Evolutionary conservation across 2,329 filamentous ascomycete genomes (phyloP).

Genomic region (Stachybotrys chlorohalonatus): DNA sequence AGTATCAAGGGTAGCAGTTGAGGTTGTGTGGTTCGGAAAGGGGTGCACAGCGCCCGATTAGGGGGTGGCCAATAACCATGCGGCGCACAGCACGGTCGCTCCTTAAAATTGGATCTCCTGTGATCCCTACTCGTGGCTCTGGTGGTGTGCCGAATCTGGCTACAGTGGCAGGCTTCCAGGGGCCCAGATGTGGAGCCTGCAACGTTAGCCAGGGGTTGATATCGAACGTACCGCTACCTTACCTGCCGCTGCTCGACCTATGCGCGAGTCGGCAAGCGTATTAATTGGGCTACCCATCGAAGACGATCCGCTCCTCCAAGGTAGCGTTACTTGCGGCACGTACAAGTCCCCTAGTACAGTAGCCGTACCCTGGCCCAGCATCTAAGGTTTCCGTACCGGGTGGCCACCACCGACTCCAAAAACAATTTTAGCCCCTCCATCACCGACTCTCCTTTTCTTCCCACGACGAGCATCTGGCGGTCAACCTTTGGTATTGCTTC

Average conservation of each 20-base stretch:
- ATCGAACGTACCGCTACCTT: background rate
- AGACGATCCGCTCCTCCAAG: background rate
- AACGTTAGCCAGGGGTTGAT: background rate
- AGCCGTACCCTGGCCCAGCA: background rate
- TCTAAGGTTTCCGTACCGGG: background rate
- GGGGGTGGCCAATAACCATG: too few species aligned
- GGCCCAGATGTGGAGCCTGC: background rate
- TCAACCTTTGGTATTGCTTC: slow-evolving; percentile 16
- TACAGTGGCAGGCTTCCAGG: background rate
- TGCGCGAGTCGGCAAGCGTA: background rate
- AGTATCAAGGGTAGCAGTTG: too few species aligned
- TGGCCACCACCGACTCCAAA: slow-evolving; percentile 14
- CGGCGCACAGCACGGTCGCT: too few species aligned
- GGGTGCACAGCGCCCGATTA: too few species aligned
- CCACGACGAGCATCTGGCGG: slow-evolving; percentile 12
- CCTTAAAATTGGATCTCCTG: too few species aligned
- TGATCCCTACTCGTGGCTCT: background rate
- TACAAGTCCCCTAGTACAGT: background rate
- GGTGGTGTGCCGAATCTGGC: background rate
- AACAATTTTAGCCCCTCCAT: slow-evolving; percentile 32
- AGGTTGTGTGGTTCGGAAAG: too few species aligned
- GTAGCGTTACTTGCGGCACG: background rate
- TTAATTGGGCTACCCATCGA: background rate
- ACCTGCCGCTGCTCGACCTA: too few species aligned
- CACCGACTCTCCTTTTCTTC: slow-evolving; percentile 21